These are phyloP conservation scores for Botrytis squamosa DNA, from an alignment of 2,329 filamentous ascomycete genomes.

Conservation along the genomic window DNA sequence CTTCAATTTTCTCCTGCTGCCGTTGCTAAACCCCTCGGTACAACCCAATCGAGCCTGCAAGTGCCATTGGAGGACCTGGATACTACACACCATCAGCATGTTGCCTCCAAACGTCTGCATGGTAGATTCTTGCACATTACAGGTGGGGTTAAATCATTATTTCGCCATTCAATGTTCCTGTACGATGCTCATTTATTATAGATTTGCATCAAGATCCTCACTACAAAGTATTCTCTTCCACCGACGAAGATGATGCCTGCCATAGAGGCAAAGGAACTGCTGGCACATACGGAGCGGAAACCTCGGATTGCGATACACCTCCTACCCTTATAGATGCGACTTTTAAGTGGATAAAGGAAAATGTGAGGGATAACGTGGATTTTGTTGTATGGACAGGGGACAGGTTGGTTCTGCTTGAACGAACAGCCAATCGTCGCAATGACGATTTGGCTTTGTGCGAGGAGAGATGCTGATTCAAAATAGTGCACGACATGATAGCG, in stretches of 20 bases:
- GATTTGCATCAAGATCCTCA: constrained; percentile 90
- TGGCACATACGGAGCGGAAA: constrained; percentile 80
- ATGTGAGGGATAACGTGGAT: constrained; percentile 76
- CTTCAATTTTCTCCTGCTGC: constrained; percentile 26
- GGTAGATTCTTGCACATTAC: constrained; percentile 87
- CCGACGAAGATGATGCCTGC: constrained; percentile 67
- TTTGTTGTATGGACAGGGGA: constrained; percentile 95
- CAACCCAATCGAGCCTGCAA: constrained; percentile 29
- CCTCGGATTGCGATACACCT: constrained; percentile 85
- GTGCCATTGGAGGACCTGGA: constrained; percentile 35
- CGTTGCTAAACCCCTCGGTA: constrained; percentile 30
- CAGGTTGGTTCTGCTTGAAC: constrained; percentile 51
- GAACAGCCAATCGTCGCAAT: neutral
- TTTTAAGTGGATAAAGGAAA: constrained; percentile 79
- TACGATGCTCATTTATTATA: constrained; percentile 43
- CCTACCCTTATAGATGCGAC: constrained; percentile 80
- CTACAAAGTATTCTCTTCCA: constrained; percentile 77
- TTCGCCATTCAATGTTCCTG: constrained; percentile 5
- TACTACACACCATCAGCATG: constrained; percentile 26
- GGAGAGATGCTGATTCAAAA: constrained; percentile 4
- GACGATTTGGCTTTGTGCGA: constrained; percentile 15
- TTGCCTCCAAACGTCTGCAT: constrained; percentile 48
- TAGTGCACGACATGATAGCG: constrained; percentile 71
- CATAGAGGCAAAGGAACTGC: constrained; percentile 76
- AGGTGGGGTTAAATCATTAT: constrained; percentile 52